phyloP scores from a whole-genome alignment of 2,329 filamentous ascomycete species.

The Sporothrix brasiliensis region DNA sequence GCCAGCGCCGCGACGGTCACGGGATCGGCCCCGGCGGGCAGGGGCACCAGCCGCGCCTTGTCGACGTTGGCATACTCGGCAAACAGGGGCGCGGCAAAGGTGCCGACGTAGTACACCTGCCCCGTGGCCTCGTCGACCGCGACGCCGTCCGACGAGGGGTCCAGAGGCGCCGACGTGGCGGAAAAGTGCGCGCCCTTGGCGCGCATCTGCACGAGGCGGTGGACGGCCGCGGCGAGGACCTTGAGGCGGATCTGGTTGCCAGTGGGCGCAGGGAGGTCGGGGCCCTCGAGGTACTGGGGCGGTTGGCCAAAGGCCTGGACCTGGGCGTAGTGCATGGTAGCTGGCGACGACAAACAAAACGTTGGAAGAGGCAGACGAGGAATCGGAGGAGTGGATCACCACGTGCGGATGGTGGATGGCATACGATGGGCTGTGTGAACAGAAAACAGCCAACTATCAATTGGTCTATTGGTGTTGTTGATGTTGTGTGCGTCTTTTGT shows the following conservation, averaged over 20 bases:
- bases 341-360: too few species aligned
- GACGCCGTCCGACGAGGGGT: constrained; percentile 58
- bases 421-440: too few species aligned
- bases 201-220: constrained; percentile 57
- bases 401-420: too few species aligned
- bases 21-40: constrained; percentile 53
- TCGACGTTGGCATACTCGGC: constrained; percentile 54
- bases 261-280: constrained; percentile 31
- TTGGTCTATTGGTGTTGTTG: background rate
- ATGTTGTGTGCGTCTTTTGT: background rate
- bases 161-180: constrained; percentile 52
- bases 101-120: constrained; percentile 54
- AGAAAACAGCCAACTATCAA: too few species aligned
- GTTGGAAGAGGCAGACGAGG: background rate
- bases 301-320: constrained; percentile 32
- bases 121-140: constrained; percentile 51
- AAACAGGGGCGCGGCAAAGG: constrained; percentile 45
- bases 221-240: constrained; percentile 56
- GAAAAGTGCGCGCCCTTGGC: constrained; percentile 60
- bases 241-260: constrained; percentile 50
- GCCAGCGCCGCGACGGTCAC: constrained; percentile 55
- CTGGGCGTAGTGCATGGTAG: constrained; percentile 27
- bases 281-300: constrained; percentile 30
- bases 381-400: too few species aligned
- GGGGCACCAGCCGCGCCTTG: constrained; percentile 43